A percentile compares a stretch with the other conserved stretches of the same genome.
Evolutionary conservation across 257 asterid species (phyloP).

Genomic region (Leonotis leonurus): DNA sequence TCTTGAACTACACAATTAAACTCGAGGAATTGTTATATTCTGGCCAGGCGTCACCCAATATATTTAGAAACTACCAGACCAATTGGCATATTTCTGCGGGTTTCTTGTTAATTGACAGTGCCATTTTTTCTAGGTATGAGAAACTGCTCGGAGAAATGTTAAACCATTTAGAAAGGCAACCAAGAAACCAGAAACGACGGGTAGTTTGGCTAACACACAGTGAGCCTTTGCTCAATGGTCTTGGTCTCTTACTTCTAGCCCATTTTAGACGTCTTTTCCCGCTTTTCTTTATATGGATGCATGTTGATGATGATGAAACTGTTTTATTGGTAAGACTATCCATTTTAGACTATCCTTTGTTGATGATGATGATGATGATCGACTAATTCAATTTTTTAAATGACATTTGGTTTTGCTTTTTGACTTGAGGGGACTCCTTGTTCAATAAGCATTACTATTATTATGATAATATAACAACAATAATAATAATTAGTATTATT

Average conservation of each 20-base stretch:
- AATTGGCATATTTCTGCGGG: background rate
- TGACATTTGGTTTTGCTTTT: background rate
- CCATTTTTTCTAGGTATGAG: slow-evolving; percentile 55
- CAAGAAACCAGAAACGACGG: slow-evolving; percentile 77
- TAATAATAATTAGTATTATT: too few relatives aligned
- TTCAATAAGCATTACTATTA: background rate
- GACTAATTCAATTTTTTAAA: background rate
- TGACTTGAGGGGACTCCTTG: background rate
- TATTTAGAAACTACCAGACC: background rate
- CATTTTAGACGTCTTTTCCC: slow-evolving; percentile 85
- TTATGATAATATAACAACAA: too few relatives aligned
- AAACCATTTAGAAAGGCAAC: slow-evolving; percentile 87
- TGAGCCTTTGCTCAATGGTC: slow-evolving; percentile 58
- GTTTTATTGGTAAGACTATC: slow-evolving; percentile 58
- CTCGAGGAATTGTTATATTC: background rate
- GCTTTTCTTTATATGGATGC: slow-evolving; percentile 88
- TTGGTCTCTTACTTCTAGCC: slow-evolving; percentile 69
- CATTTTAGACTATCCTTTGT: slow-evolving; percentile 2
- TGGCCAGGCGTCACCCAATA: background rate
- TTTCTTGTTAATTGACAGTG: background rate
- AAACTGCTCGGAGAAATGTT: slow-evolving; percentile 79
- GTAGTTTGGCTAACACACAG: slow-evolving; percentile 65
- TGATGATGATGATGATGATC: background rate
- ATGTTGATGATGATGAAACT: slow-evolving; percentile 83
- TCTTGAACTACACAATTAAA: slow-evolving; percentile 1